Evolutionary conservation across 2,329 filamentous ascomycete species (phyloP).

Genomic region (Sporothrix pallida): DNA sequence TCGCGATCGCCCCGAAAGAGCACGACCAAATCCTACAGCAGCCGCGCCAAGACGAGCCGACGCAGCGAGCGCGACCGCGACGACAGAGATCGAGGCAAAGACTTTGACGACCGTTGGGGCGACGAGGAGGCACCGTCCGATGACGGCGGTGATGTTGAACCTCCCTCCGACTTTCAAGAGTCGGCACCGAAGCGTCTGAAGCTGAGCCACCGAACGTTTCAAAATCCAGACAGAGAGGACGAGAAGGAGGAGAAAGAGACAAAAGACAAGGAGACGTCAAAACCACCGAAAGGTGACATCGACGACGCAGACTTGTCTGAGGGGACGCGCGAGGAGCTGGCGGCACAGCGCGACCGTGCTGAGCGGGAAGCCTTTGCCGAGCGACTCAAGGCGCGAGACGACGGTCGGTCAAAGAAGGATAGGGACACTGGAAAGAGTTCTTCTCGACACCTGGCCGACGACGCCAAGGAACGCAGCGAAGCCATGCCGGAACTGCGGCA

Average conservation of each 20-base stretch:
- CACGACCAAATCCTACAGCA: conserved; percentile 48
- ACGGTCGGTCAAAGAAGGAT: conserved; percentile 68
- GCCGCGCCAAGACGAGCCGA: conserved; percentile 48
- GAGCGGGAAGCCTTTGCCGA: conserved; percentile 84
- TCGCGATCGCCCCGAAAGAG: conserved; percentile 39
- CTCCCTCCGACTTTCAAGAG: conserved; percentile 63
- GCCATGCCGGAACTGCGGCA: conserved; percentile 82
- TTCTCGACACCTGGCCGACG: conserved; percentile 67
- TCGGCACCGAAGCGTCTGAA: conserved; percentile 75
- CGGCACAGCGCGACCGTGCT: conserved; percentile 68
- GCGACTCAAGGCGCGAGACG: conserved; percentile 73
- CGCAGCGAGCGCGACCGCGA: conserved; percentile 44
- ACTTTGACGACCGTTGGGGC: conserved; percentile 76
- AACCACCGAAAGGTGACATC: conserved; percentile 39
- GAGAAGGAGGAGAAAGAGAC: conserved; percentile 29
- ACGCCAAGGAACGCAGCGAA: conserved; percentile 68
- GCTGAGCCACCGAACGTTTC: conserved; percentile 55
- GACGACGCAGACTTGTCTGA: conserved; percentile 63
- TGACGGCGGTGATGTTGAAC: conserved; percentile 40
- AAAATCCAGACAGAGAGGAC: conserved; percentile 50
- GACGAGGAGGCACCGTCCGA: conserved; percentile 69
- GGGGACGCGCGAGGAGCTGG: conserved; percentile 61
- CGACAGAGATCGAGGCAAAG: conserved; percentile 58
- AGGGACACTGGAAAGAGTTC: conserved; percentile 52
- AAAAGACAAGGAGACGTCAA: background rate